Base-by-base conservation (phyloP, 2,329 filamentous ascomycete genomes). In the Ophiostoma ulmi region DNA sequence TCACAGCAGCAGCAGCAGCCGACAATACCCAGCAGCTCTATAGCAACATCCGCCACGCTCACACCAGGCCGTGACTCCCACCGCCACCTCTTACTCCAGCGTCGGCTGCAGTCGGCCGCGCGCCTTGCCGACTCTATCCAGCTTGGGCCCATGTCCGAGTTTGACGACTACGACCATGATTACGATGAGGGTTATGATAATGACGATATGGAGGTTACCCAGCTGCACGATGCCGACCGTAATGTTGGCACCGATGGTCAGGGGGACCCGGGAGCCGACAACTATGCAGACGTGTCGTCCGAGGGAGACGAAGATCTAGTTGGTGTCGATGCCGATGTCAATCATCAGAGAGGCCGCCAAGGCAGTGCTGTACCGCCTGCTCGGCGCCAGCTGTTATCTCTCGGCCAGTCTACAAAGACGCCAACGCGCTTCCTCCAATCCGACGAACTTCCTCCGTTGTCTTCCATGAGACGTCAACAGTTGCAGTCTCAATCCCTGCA, bases 61-160 rank as follows among this genome's bases (percentile, higher is more conserved):
- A 55, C 66, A 4, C 39, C 69, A 14, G 58, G 66, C n/a, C 48
- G 38, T 5, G 41, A 44, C 3, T 48, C 61, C n/a, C n/a, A 71
- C 55, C 66, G 63, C 65, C 70, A 67, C 22, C 58, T 52, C 8
- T 68, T 70, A 1, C 64, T 75, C 35, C 72, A 70, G 48, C 74
- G 72, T 17, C 73, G 71, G 14, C 72, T 75, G 41, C 72, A 70
- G 65, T 67, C 72, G 36, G 75, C 75, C 2, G 71, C 75, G 1
- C 69, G 71, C 6, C 72, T 75, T 7, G 74, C 73, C n/a, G 72
- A 73, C 20, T 75, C 75, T 13, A 70, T 75, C 13, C 75, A 74
- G 73, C 71, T 75, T 2, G 75, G 75, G 7, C 75, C 75, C 39
- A 75, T 75, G 75, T 73, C 73, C 17, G 75, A 72, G 68, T 75